Evolutionary conservation across 108 stramenopile species (phyloP), one percentile per base, ranked within the genome.

Genomic region (Cyclostephanos invisitatus): DNA sequence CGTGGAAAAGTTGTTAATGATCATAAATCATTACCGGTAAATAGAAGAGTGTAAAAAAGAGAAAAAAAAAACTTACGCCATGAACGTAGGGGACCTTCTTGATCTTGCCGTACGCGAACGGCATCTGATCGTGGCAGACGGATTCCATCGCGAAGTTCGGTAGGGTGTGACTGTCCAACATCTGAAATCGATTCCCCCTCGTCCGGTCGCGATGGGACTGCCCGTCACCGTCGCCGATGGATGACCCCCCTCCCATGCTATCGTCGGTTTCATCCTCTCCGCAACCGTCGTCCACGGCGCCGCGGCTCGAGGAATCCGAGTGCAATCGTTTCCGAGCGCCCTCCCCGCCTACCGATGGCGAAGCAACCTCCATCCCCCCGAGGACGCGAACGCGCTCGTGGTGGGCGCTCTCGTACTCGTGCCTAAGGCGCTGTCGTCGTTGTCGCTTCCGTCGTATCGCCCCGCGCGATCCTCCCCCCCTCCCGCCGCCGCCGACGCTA

Each of bases 31-130:
- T 2, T 1, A 15, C 44, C n/a, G n/a, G n/a, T n/a, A n/a, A n/a
- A 42, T 1, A 42, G 10, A 9, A 42, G 40, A 42, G 40, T 20
- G 51, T 8, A 20, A 24, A 53, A 20, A 24, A 49, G 40, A 65
- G 32, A 3, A 9, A 66, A 15, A 6, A 51, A 2, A 37, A 18
- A 54, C 35, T 51, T 35, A 68, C 50, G n/a, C 94, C 94, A 70
- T 95, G 94, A 17, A 87, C 85, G 50, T 95, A 95, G 0, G 90
- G 88, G 24, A 95, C 78, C 32, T 77, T 80, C 15, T 85, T 66
- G 15, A 94, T 90, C 48, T 57, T 4, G 27, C 86, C 86, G 36
- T 75, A 37, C 5, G 77, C 68, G 67, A 93, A 85, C 12, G 83
- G 78, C 64, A 88, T 77, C 67, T 90, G 86, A 80, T 93, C 89